These are phyloP conservation scores for Penicillium ochrochloron DNA, from an alignment of 495 filamentous ascomycete genomes.

Conservation along the genomic window DNA sequence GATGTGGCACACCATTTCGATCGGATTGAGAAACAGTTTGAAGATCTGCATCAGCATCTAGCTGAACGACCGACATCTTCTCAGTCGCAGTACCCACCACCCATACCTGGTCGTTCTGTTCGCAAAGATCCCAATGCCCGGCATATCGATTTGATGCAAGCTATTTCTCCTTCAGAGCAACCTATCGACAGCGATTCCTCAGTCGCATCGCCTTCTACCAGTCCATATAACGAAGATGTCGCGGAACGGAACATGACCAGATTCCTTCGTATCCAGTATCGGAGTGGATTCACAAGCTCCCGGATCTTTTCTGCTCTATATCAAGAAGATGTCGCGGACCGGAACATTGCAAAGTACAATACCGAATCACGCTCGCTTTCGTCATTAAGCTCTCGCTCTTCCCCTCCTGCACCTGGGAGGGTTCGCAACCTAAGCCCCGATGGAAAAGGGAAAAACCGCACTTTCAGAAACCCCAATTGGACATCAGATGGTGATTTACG, in stretches of 20 bases:
- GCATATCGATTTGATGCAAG: slow-evolving; percentile 51
- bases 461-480: slow-evolving; percentile 19
- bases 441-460: slow-evolving; percentile 17
- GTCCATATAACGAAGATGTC: slow-evolving; percentile 53
- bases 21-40: slow-evolving; percentile 48
- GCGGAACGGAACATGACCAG: slow-evolving; percentile 53
- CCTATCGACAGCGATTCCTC: slow-evolving; percentile 28
- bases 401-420: slow-evolving; percentile 28
- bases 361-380: slow-evolving; percentile 31
- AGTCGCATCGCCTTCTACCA: slow-evolving; percentile 36
- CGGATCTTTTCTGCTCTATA: slow-evolving; percentile 41
- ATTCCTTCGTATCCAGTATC: slow-evolving; percentile 37
- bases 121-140: slow-evolving; percentile 30
- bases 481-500: slow-evolving; percentile 31
- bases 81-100: slow-evolving; percentile 31
- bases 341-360: slow-evolving; percentile 43
- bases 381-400: slow-evolving; percentile 30
- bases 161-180: slow-evolving; percentile 39
- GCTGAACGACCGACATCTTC: slow-evolving; percentile 35
- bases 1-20: slow-evolving; percentile 42
- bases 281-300: slow-evolving; percentile 34
- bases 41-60: slow-evolving; percentile 45
- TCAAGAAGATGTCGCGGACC: slow-evolving; percentile 52
- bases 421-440: slow-evolving; percentile 26
- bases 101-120: slow-evolving; percentile 12